Conservation (phyloP, 1,139 yeast genomes). For the Geotrichum carabidarum region DNA sequence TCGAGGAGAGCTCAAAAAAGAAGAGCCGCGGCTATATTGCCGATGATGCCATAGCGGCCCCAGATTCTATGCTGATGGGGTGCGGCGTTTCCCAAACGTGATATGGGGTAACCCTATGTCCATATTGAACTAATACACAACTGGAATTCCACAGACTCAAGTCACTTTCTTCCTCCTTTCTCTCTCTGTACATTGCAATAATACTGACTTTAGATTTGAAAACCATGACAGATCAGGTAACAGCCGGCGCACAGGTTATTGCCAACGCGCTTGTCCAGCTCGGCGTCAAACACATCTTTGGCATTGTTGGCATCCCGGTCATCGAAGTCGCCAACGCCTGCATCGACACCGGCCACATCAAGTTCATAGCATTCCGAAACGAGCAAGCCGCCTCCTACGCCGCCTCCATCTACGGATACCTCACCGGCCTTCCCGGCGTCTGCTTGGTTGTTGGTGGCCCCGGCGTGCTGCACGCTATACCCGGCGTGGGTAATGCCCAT, state of each 20-base stretch:
- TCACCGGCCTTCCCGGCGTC: slow-evolving; percentile 59
- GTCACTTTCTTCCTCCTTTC: too few species aligned
- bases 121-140: too few species aligned
- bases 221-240: slow-evolving; percentile 1
- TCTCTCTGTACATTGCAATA: not conserved
- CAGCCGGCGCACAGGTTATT: slow-evolving; percentile 42
- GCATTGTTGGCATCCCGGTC: slow-evolving; percentile 66
- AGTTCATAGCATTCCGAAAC: slow-evolving; percentile 55
- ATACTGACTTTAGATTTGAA: not conserved
- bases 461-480: slow-evolving; percentile 57
- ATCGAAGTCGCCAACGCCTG: slow-evolving; percentile 56
- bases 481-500: slow-evolving; percentile 58
- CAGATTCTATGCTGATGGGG: too few species aligned
- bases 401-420: slow-evolving; percentile 60
- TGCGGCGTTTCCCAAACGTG: too few species aligned
- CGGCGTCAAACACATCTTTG: slow-evolving; percentile 54
- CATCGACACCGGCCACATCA: slow-evolving; percentile 45
- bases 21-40: too few species aligned
- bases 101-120: too few species aligned
- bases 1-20: too few species aligned
- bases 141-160: too few species aligned
- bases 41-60: too few species aligned
- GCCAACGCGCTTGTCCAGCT: slow-evolving; percentile 45
- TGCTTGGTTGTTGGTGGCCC: slow-evolving; percentile 67
- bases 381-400: slow-evolving; percentile 70